These are phyloP conservation scores for Aspergillus homomorphus DNA, from an alignment of 495 filamentous ascomycete species.

Conservation along the genomic window DNA sequence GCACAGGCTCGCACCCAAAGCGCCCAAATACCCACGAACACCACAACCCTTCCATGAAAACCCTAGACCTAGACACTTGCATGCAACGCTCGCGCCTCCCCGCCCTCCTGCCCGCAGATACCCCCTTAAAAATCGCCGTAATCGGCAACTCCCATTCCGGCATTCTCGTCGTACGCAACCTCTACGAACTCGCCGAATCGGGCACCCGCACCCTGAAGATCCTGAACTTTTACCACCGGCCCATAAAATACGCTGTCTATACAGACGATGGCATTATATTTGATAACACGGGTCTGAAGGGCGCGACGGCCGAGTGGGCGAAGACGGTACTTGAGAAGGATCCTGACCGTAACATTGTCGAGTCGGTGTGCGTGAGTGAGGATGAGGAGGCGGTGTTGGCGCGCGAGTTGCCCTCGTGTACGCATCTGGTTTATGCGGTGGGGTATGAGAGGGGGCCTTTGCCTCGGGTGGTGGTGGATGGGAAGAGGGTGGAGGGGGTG, in stretches of 20 bases:
- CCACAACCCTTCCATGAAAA: not conserved
- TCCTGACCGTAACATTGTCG: not conserved
- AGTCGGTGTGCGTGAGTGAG: not conserved
- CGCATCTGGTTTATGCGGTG: not conserved
- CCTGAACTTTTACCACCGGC: not conserved
- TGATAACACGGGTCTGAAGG: not conserved
- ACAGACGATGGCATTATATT: not conserved
- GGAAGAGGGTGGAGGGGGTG: not conserved
- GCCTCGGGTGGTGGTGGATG: not conserved
- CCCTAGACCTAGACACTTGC: not conserved
- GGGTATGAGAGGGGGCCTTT: not conserved
- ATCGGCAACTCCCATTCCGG: not conserved
- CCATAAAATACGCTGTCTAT: not conserved
- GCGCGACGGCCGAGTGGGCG: not conserved
- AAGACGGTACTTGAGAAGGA: not conserved
- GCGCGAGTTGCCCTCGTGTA: not conserved
- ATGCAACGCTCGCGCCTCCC: not conserved
- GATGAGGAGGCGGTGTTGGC: not conserved
- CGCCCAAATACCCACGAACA: not conserved
- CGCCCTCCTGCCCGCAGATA: not conserved
- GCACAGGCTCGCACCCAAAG: not conserved
- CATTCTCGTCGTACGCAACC: not conserved
- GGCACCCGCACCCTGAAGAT: not conserved
- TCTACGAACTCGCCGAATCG: not conserved
- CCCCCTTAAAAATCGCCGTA: not conserved